A percentile compares a stretch with the other conserved stretches of the same genome.
Conservation (phyloP, 169 alveolate genomes). For the Eimeria mitis region DNA sequence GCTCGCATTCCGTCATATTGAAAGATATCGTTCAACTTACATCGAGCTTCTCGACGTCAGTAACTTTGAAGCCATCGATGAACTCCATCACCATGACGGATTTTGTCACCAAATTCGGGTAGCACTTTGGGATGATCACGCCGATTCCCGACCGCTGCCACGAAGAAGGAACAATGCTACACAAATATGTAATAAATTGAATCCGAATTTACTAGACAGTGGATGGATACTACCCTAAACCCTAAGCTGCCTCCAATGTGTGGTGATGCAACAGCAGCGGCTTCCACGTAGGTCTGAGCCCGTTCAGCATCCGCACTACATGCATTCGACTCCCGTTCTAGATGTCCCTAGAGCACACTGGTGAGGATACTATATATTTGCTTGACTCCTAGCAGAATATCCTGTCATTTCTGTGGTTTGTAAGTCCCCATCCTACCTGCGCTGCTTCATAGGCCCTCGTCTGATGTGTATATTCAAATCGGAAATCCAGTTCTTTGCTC, state of each 20-base stretch:
- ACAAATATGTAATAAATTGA: not conserved
- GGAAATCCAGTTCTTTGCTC: slow-evolving; percentile 91
- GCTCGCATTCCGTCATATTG: not conserved
- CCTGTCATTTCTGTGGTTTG: not conserved
- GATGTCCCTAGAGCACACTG: not conserved
- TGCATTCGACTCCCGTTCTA: not conserved
- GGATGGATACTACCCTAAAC: not conserved
- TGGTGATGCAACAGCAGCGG: not conserved
- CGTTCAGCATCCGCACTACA: not conserved
- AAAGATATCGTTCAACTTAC: slow-evolving; percentile 79
- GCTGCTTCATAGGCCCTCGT: slow-evolving; percentile 88
- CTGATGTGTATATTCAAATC: slow-evolving; percentile 89
- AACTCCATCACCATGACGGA: slow-evolving; percentile 94
- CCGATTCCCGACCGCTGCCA: slow-evolving; percentile 88
- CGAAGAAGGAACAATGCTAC: not conserved
- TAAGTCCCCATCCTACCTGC: slow-evolving; percentile 24
- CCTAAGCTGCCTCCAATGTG: not conserved
- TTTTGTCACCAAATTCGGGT: slow-evolving; percentile 88
- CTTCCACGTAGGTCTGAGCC: not conserved
- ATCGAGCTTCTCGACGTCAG: slow-evolving; percentile 87
- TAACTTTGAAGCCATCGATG: slow-evolving; percentile 92
- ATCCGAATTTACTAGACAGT: not conserved
- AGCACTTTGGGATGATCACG: slow-evolving; percentile 89
- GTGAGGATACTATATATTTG: not conserved
- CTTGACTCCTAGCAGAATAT: not conserved